Evolutionary conservation across 345 rosid species (phyloP), one percentile per base, ranked within the genome.

Genomic region (Raphanus raphanistrum): DNA sequence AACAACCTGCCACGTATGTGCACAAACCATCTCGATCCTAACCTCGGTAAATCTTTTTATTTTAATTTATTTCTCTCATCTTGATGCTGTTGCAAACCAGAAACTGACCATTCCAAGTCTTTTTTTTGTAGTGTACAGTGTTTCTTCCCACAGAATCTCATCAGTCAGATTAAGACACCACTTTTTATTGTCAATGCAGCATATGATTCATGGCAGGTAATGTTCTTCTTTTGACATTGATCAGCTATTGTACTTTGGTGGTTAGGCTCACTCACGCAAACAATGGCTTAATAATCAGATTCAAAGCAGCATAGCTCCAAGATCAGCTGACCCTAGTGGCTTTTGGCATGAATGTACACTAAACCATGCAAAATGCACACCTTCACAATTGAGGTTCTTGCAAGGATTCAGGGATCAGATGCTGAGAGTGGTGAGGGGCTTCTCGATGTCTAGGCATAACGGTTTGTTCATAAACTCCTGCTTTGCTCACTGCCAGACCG

Each of bases 201-300:
- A 0, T 95, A 95, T 43, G 99, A 95, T 86, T 82, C 96, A n/a
- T 95, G 99, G 99, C 99, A 95, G 99, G 99, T 95, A 84, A 67
- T 72, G 1, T 57, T 69, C 38, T 52, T 58, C 15, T 66, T 60
- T 6, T 13, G 4, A 65, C 31, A 32, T 36, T 73, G 4, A 33
- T 64, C 52, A 25, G 32, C 10, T 66, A 25, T 6, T 38, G 33
- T 68, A 61, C 16, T 12, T 45, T 32, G 4, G 26, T 76, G 38
- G 63, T 54, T 66, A 33, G 68, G 73, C 69, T 79, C 45, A 79
- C 69, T 76, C 38, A 79, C 45, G 52, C 17, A 68, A 68, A 16
- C 62, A 58, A 25, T 28, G 57, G 75, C 16, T 32, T 32, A 79
- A 50, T 58, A 60, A 66, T 79, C 88, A 92, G 99, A 88, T 95